Evolutionary conservation across 352 stramenopile species (phyloP).

Genomic region (Blastocystis sp.): DNA sequence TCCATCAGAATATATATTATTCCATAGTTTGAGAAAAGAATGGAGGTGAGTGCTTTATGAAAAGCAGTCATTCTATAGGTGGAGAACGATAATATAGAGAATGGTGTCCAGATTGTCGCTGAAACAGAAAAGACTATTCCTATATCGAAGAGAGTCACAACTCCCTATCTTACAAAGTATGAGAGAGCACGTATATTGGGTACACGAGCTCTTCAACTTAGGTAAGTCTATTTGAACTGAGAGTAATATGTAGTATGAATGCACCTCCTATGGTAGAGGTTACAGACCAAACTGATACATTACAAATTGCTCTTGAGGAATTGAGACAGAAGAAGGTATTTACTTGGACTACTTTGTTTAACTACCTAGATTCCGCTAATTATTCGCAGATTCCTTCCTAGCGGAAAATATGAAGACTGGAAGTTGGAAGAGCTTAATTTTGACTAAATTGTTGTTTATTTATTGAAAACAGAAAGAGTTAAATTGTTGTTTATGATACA

Average conservation of each 20-base stretch:
- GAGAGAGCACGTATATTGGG: slow-evolving; percentile 92
- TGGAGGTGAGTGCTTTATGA: background rate
- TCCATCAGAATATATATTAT: background rate
- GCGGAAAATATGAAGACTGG: slow-evolving; percentile 98
- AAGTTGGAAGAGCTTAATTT: slow-evolving; percentile 97
- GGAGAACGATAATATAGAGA: slow-evolving; percentile 40
- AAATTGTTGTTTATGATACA: background rate
- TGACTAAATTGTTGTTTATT: slow-evolving; percentile 73
- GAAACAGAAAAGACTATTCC: background rate
- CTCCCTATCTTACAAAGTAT: slow-evolving; percentile 99
- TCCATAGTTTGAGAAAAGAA: background rate
- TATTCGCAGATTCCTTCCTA: slow-evolving; percentile 94
- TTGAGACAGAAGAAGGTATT: slow-evolving; percentile 85
- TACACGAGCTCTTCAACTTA: slow-evolving; percentile 95
- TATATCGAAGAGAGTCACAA: slow-evolving; percentile 78
- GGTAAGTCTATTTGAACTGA: slow-evolving; percentile 64
- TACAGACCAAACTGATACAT: slow-evolving; percentile 93
- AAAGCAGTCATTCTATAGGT: background rate
- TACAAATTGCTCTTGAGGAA: slow-evolving; percentile 99
- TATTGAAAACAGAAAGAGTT: too few species aligned
- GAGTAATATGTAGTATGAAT: slow-evolving; percentile 76
- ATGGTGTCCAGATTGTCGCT: slow-evolving; percentile 45
- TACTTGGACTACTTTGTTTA: background rate
- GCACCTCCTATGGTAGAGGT: slow-evolving; percentile 86
- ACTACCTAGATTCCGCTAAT: slow-evolving; percentile 87